phyloP scores from a whole-genome alignment of 2,329 filamentous ascomycete genomes.

The Pseudohalonectria lignicola region DNA sequence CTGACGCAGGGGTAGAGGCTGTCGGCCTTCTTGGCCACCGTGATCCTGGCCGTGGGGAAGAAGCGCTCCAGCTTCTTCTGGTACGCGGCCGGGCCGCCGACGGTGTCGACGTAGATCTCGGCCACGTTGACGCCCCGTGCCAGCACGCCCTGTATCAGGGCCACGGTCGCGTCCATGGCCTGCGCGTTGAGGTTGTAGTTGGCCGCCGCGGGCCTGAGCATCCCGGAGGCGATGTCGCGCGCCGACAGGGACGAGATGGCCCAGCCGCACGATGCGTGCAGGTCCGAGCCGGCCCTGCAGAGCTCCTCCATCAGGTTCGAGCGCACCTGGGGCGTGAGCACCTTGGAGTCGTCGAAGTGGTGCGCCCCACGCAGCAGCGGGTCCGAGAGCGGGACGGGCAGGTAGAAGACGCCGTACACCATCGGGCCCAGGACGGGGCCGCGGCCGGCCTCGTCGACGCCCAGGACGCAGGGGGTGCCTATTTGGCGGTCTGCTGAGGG shows the following conservation, averaged over 20 bases:
- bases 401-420: constrained; percentile 63
- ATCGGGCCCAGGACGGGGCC: constrained; percentile 83
- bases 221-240: constrained; percentile 67
- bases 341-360: constrained; percentile 93
- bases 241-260: constrained; percentile 73
- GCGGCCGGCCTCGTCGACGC: constrained; percentile 87
- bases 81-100: constrained; percentile 73
- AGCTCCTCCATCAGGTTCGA: constrained; percentile 58
- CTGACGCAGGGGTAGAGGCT: constrained; percentile 86
- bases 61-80: constrained; percentile 74
- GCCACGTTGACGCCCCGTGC: constrained; percentile 68
- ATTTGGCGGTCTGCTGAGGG: constrained; percentile 3
- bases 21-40: constrained; percentile 84
- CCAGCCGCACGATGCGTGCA: constrained; percentile 60
- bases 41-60: constrained; percentile 68
- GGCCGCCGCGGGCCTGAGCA: constrained; percentile 51
- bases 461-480: constrained; percentile 60
- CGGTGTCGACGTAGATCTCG: constrained; percentile 92
- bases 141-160: constrained; percentile 68
- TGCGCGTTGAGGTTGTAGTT: constrained; percentile 92
- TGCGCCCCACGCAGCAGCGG: constrained; percentile 67
- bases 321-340: constrained; percentile 70
- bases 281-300: constrained; percentile 46
- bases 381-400: constrained; percentile 61
- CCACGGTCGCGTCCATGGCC: constrained; percentile 83